Evolutionary conservation across 345 rosid genomes (phyloP).

Genomic region (Citrus medica): DNA sequence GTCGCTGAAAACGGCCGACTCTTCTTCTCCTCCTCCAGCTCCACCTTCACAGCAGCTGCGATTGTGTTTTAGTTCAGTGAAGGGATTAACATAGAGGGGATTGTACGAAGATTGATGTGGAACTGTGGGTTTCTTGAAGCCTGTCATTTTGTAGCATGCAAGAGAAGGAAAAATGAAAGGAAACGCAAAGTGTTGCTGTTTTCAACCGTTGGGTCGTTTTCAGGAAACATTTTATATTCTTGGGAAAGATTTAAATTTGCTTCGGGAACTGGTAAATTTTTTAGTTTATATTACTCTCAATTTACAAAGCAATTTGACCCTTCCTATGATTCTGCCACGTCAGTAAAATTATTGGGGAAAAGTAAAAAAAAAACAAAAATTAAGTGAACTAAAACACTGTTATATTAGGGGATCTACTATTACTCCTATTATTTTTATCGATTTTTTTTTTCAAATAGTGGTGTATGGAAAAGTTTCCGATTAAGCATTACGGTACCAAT

Average conservation of each 20-base stretch:
- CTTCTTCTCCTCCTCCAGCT: background rate
- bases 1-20: slow-evolving; percentile 3
- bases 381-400: too few species aligned
- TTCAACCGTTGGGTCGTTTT: background rate
- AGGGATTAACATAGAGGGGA: slow-evolving; percentile 39
- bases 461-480: too few species aligned
- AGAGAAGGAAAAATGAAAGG: too few species aligned
- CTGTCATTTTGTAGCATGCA: slow-evolving; percentile 15
- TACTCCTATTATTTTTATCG: too few species aligned
- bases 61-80: slow-evolving; percentile 32
- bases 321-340: background rate
- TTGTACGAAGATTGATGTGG: slow-evolving; percentile 31
- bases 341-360: background rate
- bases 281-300: background rate
- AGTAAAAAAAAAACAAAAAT: too few species aligned
- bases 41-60: slow-evolving; percentile 36
- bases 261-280: background rate
- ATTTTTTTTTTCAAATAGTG: too few species aligned
- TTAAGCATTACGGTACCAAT: too few species aligned
- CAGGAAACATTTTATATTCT: background rate
- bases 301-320: background rate
- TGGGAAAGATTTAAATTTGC: background rate
- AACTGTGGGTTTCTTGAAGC: slow-evolving; percentile 22
- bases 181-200: background rate
- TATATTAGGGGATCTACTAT: too few species aligned